These are phyloP conservation scores for Acacia melanoxylon DNA, from an alignment of 306 rosid genomes.

Conservation along the genomic window DNA sequence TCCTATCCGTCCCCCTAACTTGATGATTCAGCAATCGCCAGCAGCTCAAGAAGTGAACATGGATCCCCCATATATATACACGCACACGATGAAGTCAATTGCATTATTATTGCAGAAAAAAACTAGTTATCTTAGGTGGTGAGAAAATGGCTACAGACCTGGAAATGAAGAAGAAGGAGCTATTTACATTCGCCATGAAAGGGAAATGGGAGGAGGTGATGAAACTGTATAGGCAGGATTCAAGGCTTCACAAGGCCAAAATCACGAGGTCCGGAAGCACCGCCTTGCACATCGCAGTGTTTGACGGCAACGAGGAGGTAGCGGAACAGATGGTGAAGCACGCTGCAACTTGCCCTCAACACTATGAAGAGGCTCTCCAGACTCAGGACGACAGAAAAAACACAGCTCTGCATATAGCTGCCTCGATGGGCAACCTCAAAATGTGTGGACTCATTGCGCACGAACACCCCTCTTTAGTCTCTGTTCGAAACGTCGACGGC, in stretches of 20 bases:
- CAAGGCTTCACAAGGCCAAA: constrained; percentile 7
- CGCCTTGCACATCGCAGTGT: constrained; percentile 52
- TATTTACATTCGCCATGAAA: constrained; percentile 31
- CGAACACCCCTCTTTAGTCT: not conserved
- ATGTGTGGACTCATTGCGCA: constrained; percentile 20
- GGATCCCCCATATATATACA: not conserved
- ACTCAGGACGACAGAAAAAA: constrained; percentile 22
- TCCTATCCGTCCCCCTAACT: not conserved
- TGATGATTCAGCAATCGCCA: not conserved
- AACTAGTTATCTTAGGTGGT: not conserved
- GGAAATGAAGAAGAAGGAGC: not conserved
- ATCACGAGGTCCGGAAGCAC: constrained; percentile 39
- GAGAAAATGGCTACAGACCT: not conserved
- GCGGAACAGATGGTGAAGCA: no score
- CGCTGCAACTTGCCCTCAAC: no score
- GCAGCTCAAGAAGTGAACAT: not conserved
- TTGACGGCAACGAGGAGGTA: constrained; percentile 29
- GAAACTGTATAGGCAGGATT: not conserved
- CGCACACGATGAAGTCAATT: no score
- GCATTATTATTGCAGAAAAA: not conserved
- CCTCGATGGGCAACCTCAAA: constrained; percentile 32
- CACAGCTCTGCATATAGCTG: constrained; percentile 54
- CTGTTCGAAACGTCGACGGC: not conserved
- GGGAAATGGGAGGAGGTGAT: constrained; percentile 44
- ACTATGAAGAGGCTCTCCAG: not conserved